Percentiles rank a stretch among this genome's conserved stretches.
Conservation (phyloP, 495 filamentous ascomycete species). For the Aspergillus mulundensis region DNA sequence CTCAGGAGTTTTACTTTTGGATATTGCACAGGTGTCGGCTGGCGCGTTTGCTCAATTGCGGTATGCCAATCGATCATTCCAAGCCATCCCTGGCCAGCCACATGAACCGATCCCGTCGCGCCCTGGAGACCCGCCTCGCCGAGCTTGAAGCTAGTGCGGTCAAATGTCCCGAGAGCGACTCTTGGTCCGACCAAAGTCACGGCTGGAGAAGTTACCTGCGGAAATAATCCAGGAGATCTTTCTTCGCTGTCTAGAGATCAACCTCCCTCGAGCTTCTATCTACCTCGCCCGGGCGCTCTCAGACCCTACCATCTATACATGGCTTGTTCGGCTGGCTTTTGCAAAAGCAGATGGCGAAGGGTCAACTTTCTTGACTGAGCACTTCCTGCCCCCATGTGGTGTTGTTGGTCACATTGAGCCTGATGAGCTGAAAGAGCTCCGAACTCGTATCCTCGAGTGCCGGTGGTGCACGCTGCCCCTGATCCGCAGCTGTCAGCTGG, state of each 20-base stretch:
- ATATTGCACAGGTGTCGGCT: not conserved
- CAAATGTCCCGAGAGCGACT: constrained; percentile 16
- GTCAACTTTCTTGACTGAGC: constrained; percentile 30
- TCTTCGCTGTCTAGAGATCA: constrained; percentile 45
- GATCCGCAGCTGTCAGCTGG: constrained; percentile 37
- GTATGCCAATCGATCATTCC: not conserved
- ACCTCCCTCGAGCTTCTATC: constrained; percentile 45
- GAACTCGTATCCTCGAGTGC: constrained; percentile 35
- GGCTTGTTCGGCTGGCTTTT: constrained; percentile 42
- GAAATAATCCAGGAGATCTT: constrained; percentile 53
- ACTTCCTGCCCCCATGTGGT: constrained; percentile 37
- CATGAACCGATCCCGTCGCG: not conserved
- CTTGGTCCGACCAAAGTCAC: constrained; percentile 20
- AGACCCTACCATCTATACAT: constrained; percentile 36
- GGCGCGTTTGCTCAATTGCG: not conserved
- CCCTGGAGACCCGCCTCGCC: constrained; percentile 1
- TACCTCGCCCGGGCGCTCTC: constrained; percentile 31
- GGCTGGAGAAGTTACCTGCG: constrained; percentile 47
- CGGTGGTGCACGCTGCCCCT: constrained; percentile 44
- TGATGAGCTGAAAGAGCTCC: constrained; percentile 23
- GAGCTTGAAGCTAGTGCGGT: constrained; percentile 5
- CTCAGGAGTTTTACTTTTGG: no score
- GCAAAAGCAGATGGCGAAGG: constrained; percentile 33
- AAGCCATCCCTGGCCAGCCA: constrained; percentile 1
- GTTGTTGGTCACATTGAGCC: constrained; percentile 27